phyloP scores from a whole-genome alignment of 331 rosid genomes.

The Acacia concinna region DNA sequence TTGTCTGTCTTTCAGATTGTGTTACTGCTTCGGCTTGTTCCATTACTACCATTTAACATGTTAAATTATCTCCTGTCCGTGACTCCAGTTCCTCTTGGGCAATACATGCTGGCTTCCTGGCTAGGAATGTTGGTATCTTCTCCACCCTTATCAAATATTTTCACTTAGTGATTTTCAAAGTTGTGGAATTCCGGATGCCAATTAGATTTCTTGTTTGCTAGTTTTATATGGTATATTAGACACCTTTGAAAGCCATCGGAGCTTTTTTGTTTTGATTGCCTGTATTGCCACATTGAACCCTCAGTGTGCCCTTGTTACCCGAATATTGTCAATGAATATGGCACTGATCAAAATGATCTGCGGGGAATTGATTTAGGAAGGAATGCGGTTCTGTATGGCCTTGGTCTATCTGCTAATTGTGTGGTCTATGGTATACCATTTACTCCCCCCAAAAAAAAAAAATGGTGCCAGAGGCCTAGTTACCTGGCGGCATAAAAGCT shows the following conservation, averaged over 20 bases:
- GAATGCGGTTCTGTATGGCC: background rate
- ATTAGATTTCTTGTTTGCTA: slow-evolving; percentile 24
- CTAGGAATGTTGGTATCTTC: slow-evolving; percentile 96
- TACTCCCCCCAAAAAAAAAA: no score
- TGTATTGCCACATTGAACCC: background rate
- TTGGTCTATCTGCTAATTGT: background rate
- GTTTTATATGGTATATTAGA: background rate
- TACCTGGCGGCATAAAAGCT: no score
- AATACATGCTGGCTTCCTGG: slow-evolving; percentile 96
- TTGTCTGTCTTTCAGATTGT: slow-evolving; percentile 65
- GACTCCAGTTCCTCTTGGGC: slow-evolving; percentile 84
- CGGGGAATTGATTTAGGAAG: background rate
- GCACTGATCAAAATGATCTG: background rate
- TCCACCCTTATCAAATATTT: slow-evolving; percentile 27
- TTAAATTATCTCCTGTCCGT: slow-evolving; percentile 90
- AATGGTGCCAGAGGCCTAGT: no score
- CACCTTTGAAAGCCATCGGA: background rate
- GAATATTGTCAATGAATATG: background rate
- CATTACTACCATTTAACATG: slow-evolving; percentile 93
- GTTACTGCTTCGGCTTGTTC: slow-evolving; percentile 94
- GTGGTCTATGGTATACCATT: no score
- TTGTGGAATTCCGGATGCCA: background rate
- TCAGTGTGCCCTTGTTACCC: background rate
- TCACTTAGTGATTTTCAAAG: slow-evolving; percentile 2
- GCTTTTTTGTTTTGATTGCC: background rate